These are phyloP conservation scores for Bisporella sp. DNA, from an alignment of 2,329 filamentous ascomycete species.

Conservation along the genomic window DNA sequence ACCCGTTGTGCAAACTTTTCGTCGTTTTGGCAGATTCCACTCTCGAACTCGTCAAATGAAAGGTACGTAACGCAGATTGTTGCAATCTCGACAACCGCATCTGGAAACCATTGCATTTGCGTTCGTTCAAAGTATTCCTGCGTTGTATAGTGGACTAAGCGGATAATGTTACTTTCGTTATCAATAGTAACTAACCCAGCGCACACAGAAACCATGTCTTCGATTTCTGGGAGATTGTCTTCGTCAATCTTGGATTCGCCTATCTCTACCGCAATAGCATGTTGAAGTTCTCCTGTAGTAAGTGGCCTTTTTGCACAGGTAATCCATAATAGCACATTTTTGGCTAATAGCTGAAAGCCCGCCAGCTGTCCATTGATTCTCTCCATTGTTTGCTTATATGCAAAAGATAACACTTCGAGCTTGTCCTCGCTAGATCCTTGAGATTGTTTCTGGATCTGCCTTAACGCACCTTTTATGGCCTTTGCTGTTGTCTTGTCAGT, in stretches of 20 bases:
- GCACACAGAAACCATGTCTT: constrained; percentile 11
- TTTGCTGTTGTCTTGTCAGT: constrained; percentile 20
- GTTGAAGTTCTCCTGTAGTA: constrained; percentile 29
- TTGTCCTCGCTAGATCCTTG: background rate
- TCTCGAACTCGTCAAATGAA: constrained; percentile 19
- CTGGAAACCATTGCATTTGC: constrained; percentile 9
- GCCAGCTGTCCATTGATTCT: constrained; percentile 20
- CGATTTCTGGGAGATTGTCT: constrained; percentile 15
- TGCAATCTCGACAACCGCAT: constrained; percentile 11
- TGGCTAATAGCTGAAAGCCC: background rate
- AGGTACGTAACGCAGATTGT: constrained; percentile 24
- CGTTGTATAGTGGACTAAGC: constrained; percentile 24
- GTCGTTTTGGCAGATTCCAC: constrained; percentile 14
- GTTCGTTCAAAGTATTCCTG: constrained; percentile 24
- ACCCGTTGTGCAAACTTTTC: constrained; percentile 19
- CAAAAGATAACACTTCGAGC: constrained; percentile 15
- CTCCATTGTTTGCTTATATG: constrained; percentile 35
- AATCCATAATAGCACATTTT: background rate
- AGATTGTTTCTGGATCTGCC: constrained; percentile 18
- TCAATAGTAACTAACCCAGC: constrained; percentile 17
- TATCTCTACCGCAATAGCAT: constrained; percentile 35
- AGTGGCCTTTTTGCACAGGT: constrained; percentile 21
- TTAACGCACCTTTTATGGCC: constrained; percentile 22
- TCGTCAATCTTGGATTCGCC: constrained; percentile 24
- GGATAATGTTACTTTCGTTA: constrained; percentile 17